Evolutionary conservation across 441 rosid species (phyloP).

Genomic region (Gossypium laxum): DNA sequence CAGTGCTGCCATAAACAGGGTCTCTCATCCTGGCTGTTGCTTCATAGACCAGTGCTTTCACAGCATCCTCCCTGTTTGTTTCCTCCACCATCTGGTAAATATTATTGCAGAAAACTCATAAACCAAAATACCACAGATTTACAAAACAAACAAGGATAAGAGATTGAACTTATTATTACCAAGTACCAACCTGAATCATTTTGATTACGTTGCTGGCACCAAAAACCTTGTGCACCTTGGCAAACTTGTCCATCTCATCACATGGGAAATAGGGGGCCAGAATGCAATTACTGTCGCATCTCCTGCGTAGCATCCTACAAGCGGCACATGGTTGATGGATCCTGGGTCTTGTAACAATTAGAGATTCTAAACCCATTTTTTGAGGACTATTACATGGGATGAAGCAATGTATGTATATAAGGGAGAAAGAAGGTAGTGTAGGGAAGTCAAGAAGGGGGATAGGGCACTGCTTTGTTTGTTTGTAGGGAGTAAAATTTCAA

Average conservation of each 20-base stretch:
- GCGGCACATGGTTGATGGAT: constrained; percentile 31
- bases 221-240: constrained; percentile 25
- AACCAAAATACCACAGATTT: neutral
- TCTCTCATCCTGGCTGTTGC: constrained; percentile 39
- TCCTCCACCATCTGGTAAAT: constrained; percentile 29
- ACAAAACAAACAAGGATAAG: neutral
- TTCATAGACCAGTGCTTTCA: constrained; percentile 32
- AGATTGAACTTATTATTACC: neutral
- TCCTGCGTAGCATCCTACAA: constrained; percentile 30
- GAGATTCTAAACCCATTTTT: constrained; percentile 14
- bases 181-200: constrained; percentile 34
- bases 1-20: constrained; percentile 34
- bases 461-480: constrained; percentile 7
- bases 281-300: constrained; percentile 25
- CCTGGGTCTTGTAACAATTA: constrained; percentile 14
- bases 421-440: neutral
- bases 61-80: constrained; percentile 33
- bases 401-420: neutral
- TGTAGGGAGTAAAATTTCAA: constrained; percentile 14
- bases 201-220: constrained; percentile 36
- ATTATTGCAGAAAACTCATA: neutral
- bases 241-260: constrained; percentile 22
- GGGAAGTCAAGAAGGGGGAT: constrained; percentile 10
- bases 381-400: neutral
- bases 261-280: constrained; percentile 35